Conservation (phyloP, 2,329 filamentous ascomycete genomes). For the Diplodia corticola region DNA sequence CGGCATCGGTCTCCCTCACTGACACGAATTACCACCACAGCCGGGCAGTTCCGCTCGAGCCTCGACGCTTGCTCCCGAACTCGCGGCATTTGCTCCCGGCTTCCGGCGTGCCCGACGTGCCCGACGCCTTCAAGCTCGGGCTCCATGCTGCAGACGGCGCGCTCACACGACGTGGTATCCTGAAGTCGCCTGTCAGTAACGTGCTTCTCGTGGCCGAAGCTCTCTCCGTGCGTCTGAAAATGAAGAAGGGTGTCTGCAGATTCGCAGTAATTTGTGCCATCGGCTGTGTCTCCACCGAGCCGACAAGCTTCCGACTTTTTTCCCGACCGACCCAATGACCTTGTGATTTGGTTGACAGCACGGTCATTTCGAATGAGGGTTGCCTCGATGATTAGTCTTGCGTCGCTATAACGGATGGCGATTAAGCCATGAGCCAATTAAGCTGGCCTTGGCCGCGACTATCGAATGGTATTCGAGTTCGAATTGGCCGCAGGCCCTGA, state of each 20-base stretch:
- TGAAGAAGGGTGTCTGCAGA: not conserved
- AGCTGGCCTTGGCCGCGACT: not conserved
- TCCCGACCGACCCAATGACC: not conserved
- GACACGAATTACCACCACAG: conserved; percentile 25
- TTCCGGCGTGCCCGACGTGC: not conserved
- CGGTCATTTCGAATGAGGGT: not conserved
- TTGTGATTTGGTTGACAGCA: not conserved
- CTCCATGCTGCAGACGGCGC: not conserved
- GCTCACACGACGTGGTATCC: not conserved
- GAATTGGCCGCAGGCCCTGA: not conserved
- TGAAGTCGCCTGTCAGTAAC: not conserved
- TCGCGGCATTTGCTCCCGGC: not conserved
- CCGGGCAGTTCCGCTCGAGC: conserved; percentile 24
- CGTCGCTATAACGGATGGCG: conserved; percentile 1
- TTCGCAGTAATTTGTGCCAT: not conserved
- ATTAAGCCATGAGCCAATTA: not conserved
- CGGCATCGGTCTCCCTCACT: conserved; percentile 36
- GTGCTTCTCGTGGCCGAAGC: not conserved
- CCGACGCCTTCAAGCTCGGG: not conserved
- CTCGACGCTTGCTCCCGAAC: not conserved
- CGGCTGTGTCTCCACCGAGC: not conserved
- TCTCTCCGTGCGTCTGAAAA: not conserved
- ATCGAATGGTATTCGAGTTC: not conserved
- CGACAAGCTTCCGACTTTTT: conserved; percentile 9
- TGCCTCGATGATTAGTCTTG: conserved; percentile 1